Percentiles rank a stretch among this genome's conserved stretches.
phyloP scores from a whole-genome alignment of 345 rosid genomes.

The Aegle marmelos region DNA sequence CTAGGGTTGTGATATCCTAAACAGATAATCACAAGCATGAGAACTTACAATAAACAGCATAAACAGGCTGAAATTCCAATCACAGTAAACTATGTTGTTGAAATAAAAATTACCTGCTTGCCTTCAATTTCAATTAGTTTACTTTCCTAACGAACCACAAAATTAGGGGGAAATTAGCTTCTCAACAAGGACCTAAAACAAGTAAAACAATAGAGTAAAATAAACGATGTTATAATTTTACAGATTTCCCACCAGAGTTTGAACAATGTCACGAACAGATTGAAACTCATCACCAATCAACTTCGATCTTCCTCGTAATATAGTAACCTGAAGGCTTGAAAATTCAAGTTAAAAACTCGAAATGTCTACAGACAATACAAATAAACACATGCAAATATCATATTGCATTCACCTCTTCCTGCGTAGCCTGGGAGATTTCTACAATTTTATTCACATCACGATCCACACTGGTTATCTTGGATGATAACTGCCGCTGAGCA shows the following conservation, averaged over 20 bases:
- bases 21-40: constrained; percentile 6
- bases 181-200: neutral
- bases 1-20: constrained; percentile 35
- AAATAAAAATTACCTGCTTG: constrained; percentile 53
- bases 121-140: constrained; percentile 59
- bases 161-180: neutral
- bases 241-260: constrained; percentile 59
- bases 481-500: constrained; percentile 59
- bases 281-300: constrained; percentile 46
- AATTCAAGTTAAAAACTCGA: constrained; percentile 14
- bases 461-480: constrained; percentile 54
- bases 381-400: neutral
- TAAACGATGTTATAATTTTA: neutral
- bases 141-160: constrained; percentile 39
- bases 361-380: constrained; percentile 7
- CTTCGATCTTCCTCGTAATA: constrained; percentile 46
- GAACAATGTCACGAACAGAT: constrained; percentile 60
- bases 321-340: constrained; percentile 40
- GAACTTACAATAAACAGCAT: constrained; percentile 11
- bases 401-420: constrained; percentile 49
- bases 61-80: neutral
- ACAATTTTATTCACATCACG: constrained; percentile 49
- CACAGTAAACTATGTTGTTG: constrained; percentile 1
- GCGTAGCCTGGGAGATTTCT: constrained; percentile 53
- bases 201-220: neutral